Conservation (phyloP, 352 stramenopile species). For the Globisporangium canariense region DNA sequence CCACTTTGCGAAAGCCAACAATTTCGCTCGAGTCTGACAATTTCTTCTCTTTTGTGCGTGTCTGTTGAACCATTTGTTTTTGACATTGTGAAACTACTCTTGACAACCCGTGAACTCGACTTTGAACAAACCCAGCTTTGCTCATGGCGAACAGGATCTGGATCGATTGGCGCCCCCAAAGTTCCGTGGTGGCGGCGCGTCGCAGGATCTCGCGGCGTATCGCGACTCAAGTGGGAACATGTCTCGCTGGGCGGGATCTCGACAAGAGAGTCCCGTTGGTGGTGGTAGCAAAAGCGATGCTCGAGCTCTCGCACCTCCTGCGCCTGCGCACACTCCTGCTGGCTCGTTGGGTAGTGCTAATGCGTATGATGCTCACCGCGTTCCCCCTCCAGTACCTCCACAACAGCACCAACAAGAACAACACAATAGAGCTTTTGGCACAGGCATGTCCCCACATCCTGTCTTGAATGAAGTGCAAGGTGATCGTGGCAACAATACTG, state of each 20-base stretch:
- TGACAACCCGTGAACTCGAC: slow-evolving; percentile 4
- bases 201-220: not conserved
- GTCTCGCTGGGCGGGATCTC: slow-evolving; percentile 9
- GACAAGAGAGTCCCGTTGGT: not conserved
- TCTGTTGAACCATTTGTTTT: not conserved
- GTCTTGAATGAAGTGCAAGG: slow-evolving; percentile 63
- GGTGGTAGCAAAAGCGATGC: slow-evolving; percentile 1
- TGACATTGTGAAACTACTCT: not conserved
- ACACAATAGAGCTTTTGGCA: slow-evolving; percentile 55
- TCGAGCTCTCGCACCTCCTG: not conserved
- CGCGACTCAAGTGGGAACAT: slow-evolving; percentile 4
- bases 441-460: slow-evolving; percentile 30
- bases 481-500: slow-evolving; percentile 38
- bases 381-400: slow-evolving; percentile 12
- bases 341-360: slow-evolving; percentile 18
- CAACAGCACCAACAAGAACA: slow-evolving; percentile 20
- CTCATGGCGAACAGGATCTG: slow-evolving; percentile 73
- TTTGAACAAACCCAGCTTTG: slow-evolving; percentile 49
- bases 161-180: slow-evolving; percentile 19
- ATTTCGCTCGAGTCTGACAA: not conserved
- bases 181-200: slow-evolving; percentile 12
- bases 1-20: not conserved
- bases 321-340: not conserved
- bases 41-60: slow-evolving; percentile 2
- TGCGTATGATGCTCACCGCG: slow-evolving; percentile 20